Base-by-base conservation (phyloP, 2,329 filamentous ascomycete species). In the Cladosporium sp. region DNA sequence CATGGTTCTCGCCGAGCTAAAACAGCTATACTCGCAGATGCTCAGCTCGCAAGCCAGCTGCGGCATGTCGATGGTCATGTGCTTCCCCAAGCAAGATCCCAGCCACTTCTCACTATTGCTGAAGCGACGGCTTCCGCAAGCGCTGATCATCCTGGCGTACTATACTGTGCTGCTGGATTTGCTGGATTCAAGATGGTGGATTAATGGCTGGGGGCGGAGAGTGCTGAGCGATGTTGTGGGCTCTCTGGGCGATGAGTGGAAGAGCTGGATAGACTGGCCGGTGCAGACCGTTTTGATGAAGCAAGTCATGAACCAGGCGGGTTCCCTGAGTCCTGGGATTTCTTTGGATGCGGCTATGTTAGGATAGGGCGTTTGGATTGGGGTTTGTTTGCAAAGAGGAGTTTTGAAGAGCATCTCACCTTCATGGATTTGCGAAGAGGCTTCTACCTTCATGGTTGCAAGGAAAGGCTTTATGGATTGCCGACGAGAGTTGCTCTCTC, bases 241-340 rank as follows among this genome's bases (percentile, higher is more conserved):
- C 21, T 64, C 64, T n/a, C 25, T 75, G 65, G 65, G 70, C 3
- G 71, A 71, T 26, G 60, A 66, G 18, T 75, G 72, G 73, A 71
- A 73, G 66, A 66, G 67, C 54, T 75, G 73, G 72, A 68, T 75
- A 18, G 66, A 73, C 36, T 75, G 72, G 73, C 73, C 73, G 39
- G 63, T 72, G 11, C 70, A 71, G 59, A 65, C 63, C 21, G 65
- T 75, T 6, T 64, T 74, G 64, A 66, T 67, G 65, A 69, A 70
- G 63, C 43, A 26, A 5, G n/a, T 23, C 1, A 48, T 46, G 26
- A 26, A 49, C 5, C 36, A 54, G 18, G 28, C 51, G 39, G 58
- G 21, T 36, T 53, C 46, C 21, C 26, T 62, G 32, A 62, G 59
- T 28, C 59, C 59, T 32, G 46, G n/a, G 21, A 23, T 63, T 8